Conservation (phyloP, 768 basidiomycete genomes). For the Suillus discolor region DNA sequence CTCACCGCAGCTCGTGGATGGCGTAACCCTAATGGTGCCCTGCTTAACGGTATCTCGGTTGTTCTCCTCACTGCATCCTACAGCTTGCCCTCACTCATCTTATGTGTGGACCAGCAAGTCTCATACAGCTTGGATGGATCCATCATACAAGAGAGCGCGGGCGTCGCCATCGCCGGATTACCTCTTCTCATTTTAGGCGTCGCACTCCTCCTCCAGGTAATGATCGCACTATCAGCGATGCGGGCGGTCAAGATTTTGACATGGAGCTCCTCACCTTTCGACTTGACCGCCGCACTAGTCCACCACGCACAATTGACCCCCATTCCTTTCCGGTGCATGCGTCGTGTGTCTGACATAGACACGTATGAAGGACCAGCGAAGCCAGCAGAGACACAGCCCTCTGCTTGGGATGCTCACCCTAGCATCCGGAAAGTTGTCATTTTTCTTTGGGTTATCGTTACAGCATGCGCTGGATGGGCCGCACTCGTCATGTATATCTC, state of each 20-base stretch:
- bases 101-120: no score
- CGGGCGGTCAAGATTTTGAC: constrained; percentile 26
- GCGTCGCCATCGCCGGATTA: constrained; percentile 18
- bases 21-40: constrained; percentile 26
- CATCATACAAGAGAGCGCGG: no score
- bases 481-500: constrained; percentile 10
- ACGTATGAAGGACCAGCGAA: constrained; percentile 13
- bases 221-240: constrained; percentile 26
- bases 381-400: constrained; percentile 24
- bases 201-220: constrained; percentile 19
- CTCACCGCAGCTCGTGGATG: constrained; percentile 23
- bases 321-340: constrained; percentile 28
- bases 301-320: constrained; percentile 25
- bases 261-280: constrained; percentile 36
- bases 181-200: constrained; percentile 32
- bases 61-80: constrained; percentile 29
- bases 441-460: constrained; percentile 26
- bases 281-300: constrained; percentile 31
- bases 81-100: constrained; percentile 20
- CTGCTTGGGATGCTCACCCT: constrained; percentile 30
- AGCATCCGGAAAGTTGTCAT: constrained; percentile 23
- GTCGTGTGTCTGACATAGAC: constrained; percentile 16
- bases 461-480: constrained; percentile 26
- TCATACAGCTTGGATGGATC: no score
- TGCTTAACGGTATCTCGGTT: constrained; percentile 25